These are phyloP conservation scores for Melanogaster broomeanus DNA, from an alignment of 768 basidiomycete genomes.

Conservation along the genomic window DNA sequence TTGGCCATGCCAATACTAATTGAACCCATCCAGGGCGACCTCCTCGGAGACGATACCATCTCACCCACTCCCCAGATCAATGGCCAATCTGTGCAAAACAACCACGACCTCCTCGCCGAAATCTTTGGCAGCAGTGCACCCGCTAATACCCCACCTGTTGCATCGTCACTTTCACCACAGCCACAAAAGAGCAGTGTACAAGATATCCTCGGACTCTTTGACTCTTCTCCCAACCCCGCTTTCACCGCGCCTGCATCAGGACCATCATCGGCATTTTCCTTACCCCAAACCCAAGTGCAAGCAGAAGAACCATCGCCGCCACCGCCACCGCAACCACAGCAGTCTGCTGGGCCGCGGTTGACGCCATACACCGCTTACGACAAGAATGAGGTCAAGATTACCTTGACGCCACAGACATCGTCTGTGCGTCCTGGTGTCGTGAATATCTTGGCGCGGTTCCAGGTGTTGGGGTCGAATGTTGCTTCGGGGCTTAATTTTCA, in stretches of 20 bases:
- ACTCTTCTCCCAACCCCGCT: slow-evolving; percentile 42
- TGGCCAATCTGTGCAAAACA: slow-evolving; percentile 53
- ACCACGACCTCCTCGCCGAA: slow-evolving; percentile 88
- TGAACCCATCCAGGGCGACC: slow-evolving; percentile 51
- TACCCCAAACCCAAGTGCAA: slow-evolving; percentile 40
- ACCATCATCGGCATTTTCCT: slow-evolving; percentile 34
- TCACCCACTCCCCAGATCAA: slow-evolving; percentile 44
- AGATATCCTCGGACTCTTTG: slow-evolving; percentile 92
- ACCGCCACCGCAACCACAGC: slow-evolving; percentile 33
- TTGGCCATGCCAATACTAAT: slow-evolving; percentile 1
- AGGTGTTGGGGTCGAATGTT: slow-evolving; percentile 54
- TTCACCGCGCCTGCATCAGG: slow-evolving; percentile 19
- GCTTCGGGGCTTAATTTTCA: slow-evolving; percentile 85
- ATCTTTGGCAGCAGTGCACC: slow-evolving; percentile 72
- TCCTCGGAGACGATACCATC: slow-evolving; percentile 76
- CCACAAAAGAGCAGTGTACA: slow-evolving; percentile 67
- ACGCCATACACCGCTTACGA: slow-evolving; percentile 87
- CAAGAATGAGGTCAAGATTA: slow-evolving; percentile 86
- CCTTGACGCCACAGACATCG: slow-evolving; percentile 85
- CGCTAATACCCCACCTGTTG: slow-evolving; percentile 29
- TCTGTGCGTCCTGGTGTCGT: slow-evolving; percentile 83
- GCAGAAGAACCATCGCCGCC: slow-evolving; percentile 29
- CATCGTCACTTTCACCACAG: slow-evolving; percentile 43
- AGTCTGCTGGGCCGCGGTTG: slow-evolving; percentile 48
- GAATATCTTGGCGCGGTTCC: slow-evolving; percentile 88